Evolutionary conservation across 768 basidiomycete species (phyloP), one percentile per base, ranked within the genome.

Genomic region (Auriscalpium vulgare): DNA sequence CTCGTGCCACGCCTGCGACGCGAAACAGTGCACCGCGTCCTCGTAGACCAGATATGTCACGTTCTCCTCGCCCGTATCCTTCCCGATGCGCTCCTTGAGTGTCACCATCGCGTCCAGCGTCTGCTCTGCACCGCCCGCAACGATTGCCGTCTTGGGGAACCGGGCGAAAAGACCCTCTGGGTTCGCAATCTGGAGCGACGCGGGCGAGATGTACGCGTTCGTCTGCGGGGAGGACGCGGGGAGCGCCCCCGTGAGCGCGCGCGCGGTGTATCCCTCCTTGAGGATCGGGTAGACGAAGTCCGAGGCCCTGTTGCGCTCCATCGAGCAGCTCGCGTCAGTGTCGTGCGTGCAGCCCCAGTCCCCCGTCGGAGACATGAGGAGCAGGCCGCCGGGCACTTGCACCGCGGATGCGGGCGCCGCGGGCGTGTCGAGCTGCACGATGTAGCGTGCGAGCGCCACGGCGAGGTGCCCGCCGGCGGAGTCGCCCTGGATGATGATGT

Each of bases 381-480:
- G 13, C 49, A 55, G 44, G 8, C 9, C 50, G 38, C 51, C 51
- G 0, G 60, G 58, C 29, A 29, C 29, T 29, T 29, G 29, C 29
- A 29, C 29, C 1, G 29, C 5, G 29, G 29, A 29, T 11, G 6
- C 37, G 1, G 58, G 54, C 34, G 56, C 34, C 10, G 48, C 57
- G 16, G 35, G 23, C 29, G 60, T 8, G 23, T 17, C 35, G 14
- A 45, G 51, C 11, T 40, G 19, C 16, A 79, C 70, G 23, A 89
- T 76, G 60, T 85, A 84, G 4, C 83, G 81, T 9, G 73, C 77
- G 45, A 88, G 74, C 0, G 83, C 82, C 37, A 82, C 74, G 1
- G 82, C 81, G 23, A 91, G 78, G 67, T 91, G 87, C 5, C 77
- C 90, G 3, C 90, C 89, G 0, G 89, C 87, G 1, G 86, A 91